Evolutionary conservation across 2,329 filamentous ascomycete genomes (phyloP), one percentile per base, ranked within the genome.

Genomic region (Huntiella decipiens): DNA sequence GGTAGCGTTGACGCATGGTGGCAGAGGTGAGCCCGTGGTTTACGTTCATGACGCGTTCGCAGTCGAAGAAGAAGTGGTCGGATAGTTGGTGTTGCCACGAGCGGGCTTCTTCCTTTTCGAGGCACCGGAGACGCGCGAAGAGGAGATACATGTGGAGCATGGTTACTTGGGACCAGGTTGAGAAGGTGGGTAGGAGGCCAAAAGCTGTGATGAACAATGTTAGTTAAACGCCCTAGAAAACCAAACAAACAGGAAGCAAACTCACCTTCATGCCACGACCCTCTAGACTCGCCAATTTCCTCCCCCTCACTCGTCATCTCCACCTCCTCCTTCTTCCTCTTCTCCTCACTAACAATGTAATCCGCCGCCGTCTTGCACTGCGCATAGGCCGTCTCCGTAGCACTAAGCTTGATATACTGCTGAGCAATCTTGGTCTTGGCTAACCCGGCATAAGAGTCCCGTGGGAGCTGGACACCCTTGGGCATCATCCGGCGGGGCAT

Each of bases 71-170:
- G 69, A 92, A 95, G 62, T 96, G 86, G 64, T 98, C 87, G 40
- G 91, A 75, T 52, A 98, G 71, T 64, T 94, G 83, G 56, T 86
- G 82, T 61, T 92, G 84, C 77, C 86, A 94, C 48, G 75, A 72
- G 50, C 74, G 71, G 53, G 82, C 77, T 53, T 73, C 68, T 16
- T 79, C 72, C 45, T 69, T 66, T 16, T 83, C 78, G 54, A 95
- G 74, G 60, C 78, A 79, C 52, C 91, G 82, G 54, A 95, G 67
- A 47, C 87, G 81, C 40, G 83, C 81, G 46, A 83, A 82, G 50
- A 96, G 63, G 49, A 95, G 73, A 67, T 94, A 96, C 72, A 98
- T 82, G 67, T 98, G 88, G 49, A 98, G 72, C 70, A 94, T 93
- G 33, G 87, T 91, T 38, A 96, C 79, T 62, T 96, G 87, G 15